Conservation (phyloP, 371 early-diverging fungal genomes). For the Circinella minor region DNA sequence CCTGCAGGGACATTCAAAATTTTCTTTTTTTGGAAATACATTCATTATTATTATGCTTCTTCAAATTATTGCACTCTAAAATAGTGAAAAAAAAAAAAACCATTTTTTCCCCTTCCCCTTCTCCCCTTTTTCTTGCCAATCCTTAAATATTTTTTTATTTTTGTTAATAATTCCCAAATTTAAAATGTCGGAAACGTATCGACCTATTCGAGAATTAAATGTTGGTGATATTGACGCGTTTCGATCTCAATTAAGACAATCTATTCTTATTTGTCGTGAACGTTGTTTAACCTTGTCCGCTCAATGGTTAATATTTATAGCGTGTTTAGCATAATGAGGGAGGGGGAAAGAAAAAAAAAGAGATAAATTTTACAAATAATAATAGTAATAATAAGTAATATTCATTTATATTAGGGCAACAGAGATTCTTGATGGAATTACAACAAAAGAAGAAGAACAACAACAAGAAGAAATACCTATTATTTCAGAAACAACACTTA, state of each 20-base stretch:
- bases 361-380: too few species aligned
- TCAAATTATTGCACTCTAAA: too few species aligned
- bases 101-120: too few species aligned
- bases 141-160: too few species aligned
- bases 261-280: conserved; percentile 67
- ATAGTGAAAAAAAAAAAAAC: too few species aligned
- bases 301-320: conserved; percentile 60
- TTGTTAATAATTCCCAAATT: too few species aligned
- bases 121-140: too few species aligned
- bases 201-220: background rate
- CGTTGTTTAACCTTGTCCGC: conserved; percentile 70
- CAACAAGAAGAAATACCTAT: background rate
- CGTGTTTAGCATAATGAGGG: background rate
- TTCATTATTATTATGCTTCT: too few species aligned
- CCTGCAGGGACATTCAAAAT: too few species aligned
- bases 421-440: conserved; percentile 68
- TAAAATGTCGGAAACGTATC: background rate
- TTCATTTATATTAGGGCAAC: conserved; percentile 59
- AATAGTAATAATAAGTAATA: too few species aligned
- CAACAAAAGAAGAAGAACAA: background rate
- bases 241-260: conserved; percentile 44
- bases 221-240: conserved; percentile 18
- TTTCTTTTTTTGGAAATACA: too few species aligned
- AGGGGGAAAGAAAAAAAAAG: too few species aligned
- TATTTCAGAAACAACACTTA: conserved; percentile 12